phyloP scores from a whole-genome alignment of 1,284 basidiomycete species.

The Porodaedalea pini region DNA sequence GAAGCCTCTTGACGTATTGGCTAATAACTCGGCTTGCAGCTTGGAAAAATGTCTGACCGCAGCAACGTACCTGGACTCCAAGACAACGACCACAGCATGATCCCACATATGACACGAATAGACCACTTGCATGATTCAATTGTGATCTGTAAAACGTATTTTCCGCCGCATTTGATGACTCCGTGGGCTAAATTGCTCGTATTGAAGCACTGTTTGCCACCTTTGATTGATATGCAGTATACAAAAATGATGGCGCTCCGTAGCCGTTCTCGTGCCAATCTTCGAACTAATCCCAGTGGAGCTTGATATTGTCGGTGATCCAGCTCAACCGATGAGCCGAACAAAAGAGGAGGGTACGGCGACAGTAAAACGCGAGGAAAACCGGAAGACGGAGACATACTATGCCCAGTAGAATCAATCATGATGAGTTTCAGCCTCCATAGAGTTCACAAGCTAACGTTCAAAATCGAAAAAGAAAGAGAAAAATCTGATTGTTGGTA shows the following conservation, averaged over 20 bases:
- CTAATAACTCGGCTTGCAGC: neutral
- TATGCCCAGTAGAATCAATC: too few relatives aligned
- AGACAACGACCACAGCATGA: neutral
- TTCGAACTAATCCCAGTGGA: neutral
- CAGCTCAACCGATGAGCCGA: neutral
- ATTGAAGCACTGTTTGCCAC: neutral
- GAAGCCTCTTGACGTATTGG: conserved; percentile 2
- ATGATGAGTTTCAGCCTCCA: too few relatives aligned
- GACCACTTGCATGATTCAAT: neutral
- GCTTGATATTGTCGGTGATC: neutral
- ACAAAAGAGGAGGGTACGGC: neutral
- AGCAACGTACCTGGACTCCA: conserved; percentile 6
- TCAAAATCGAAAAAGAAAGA: too few relatives aligned
- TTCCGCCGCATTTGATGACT: neutral
- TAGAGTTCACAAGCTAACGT: too few relatives aligned
- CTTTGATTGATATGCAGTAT: neutral
- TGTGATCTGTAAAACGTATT: neutral
- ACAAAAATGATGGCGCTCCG: neutral
- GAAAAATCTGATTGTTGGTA: too few relatives aligned
- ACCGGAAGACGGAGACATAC: neutral
- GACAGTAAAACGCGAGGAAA: neutral
- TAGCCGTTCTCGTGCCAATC: neutral
- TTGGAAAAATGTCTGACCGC: neutral
- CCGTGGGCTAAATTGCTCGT: neutral
- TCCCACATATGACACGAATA: neutral